phyloP scores from a whole-genome alignment of 306 rosid species.

The Boehmeria nivea region DNA sequence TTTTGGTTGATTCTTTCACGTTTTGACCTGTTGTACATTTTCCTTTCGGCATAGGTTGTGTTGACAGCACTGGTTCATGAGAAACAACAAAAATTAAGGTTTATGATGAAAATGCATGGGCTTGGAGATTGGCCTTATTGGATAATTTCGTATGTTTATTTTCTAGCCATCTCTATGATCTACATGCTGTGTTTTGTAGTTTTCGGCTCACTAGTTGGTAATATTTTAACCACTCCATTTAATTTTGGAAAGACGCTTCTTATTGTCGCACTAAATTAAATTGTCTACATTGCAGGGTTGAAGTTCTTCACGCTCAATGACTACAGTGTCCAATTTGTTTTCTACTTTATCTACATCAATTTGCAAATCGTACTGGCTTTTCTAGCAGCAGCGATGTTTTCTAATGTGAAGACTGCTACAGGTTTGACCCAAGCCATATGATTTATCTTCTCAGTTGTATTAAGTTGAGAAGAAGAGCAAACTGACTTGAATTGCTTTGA shows the following conservation, averaged over 20 bases:
- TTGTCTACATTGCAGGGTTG: slow-evolving; percentile 49
- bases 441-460: neutral
- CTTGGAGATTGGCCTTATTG: slow-evolving; percentile 88
- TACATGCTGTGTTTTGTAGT: slow-evolving; percentile 69
- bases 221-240: neutral
- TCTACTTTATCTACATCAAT: slow-evolving; percentile 72
- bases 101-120: slow-evolving; percentile 99
- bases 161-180: slow-evolving; percentile 47
- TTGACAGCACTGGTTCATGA: slow-evolving; percentile 71
- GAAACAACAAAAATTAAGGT: slow-evolving; percentile 70
- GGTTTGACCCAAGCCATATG: slow-evolving; percentile 42
- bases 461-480: slow-evolving; percentile 13
- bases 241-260: slow-evolving; percentile 19
- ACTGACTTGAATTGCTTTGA: slow-evolving; percentile 20
- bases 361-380: slow-evolving; percentile 77
- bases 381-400: slow-evolving; percentile 56
- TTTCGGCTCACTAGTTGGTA: slow-evolving; percentile 82
- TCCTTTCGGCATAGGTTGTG: slow-evolving; percentile 43
- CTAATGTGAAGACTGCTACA: slow-evolving; percentile 74
- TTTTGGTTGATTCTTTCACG: no score
- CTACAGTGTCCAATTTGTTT: slow-evolving; percentile 75
- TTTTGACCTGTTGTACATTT: neutral
- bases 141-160: slow-evolving; percentile 75
- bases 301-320: slow-evolving; percentile 75
- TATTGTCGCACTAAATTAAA: slow-evolving; percentile 13